Evolutionary conservation across 2,329 filamentous ascomycete genomes (phyloP).

Genomic region (Periglandula ipomoeae): DNA sequence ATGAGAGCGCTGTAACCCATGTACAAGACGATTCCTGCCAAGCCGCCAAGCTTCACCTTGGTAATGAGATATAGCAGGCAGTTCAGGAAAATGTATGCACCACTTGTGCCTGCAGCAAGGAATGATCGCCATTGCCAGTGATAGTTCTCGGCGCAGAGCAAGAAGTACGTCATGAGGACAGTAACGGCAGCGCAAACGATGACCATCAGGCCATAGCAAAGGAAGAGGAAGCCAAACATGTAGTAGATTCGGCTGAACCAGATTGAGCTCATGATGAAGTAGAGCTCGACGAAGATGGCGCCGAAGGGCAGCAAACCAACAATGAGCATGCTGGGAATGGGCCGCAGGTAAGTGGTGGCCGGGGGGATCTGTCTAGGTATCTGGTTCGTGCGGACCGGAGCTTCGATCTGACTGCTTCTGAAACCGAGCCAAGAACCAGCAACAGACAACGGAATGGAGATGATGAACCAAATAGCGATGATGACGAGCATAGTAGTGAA

Average conservation of each 20-base stretch:
- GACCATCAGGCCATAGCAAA: constrained; percentile 96
- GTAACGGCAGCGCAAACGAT: constrained; percentile 90
- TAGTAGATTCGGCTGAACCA: constrained; percentile 99
- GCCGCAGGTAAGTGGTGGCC: constrained; percentile 70
- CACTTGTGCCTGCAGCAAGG: constrained; percentile 81
- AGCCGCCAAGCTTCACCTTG: constrained; percentile 73
- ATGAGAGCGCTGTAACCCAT: constrained; percentile 86
- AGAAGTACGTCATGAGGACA: constrained; percentile 89
- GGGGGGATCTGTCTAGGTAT: constrained; percentile 95
- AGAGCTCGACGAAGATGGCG: constrained; percentile 95
- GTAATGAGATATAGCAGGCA: constrained; percentile 86
- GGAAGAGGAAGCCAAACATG: constrained; percentile 99
- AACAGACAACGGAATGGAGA: constrained; percentile 85
- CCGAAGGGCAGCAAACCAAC: constrained; percentile 91
- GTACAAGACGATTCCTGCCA: constrained; percentile 84
- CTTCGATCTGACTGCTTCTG: constrained; percentile 59
- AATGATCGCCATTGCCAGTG: constrained; percentile 99
- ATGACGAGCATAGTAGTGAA: constrained; percentile 96
- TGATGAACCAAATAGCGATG: constrained; percentile 90
- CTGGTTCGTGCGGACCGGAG: constrained; percentile 91
- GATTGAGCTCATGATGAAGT: constrained; percentile 98
- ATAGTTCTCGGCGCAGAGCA: constrained; percentile 94
- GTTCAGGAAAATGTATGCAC: constrained; percentile 85
- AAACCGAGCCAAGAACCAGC: constrained; percentile 92
- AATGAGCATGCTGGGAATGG: constrained; percentile 81